Evolutionary conservation across 805 yeast species (phyloP), one percentile per base, ranked within the genome.

Genomic region (Schwanniomyces vanrijiae): DNA sequence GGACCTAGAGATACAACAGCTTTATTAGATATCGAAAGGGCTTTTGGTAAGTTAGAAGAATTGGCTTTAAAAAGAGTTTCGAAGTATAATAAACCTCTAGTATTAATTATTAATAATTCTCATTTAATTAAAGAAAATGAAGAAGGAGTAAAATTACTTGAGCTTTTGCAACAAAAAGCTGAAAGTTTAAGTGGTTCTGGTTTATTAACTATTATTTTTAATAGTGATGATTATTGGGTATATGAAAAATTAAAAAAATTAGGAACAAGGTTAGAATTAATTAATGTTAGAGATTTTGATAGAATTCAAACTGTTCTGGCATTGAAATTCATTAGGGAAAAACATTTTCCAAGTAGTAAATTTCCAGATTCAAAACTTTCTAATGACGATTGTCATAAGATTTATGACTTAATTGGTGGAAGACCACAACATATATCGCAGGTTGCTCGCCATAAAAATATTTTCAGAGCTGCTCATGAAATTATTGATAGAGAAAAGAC

Each of bases 1-100:
- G 96, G 96, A 0, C 96, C 95, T 10, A 73, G 96, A 48, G 96
- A 88, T 52, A 85, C 94, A 4, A 86, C 91, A 0, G 92, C 94
- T 0, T 63, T 88, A 41, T 67, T 88, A 34, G 96, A 88, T 59
- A 88, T 88, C 38, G 96, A 88, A 61, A 71, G 96, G 41, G 95
- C 94, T 0, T 86, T 89, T 63, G 78, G 81, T 49, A 85, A 84
- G 52, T 66, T 88, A 8, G 95, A 89, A 58, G 81, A 82, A 54
- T 84, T 88, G 21, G 90, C 95, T 0, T 68, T 85, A 2, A 54
- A 60, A 42, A 64, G 84, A 46, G 74, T 70, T 1, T 61, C 69
- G 7, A 55, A 65, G 10, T 64, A 68, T 33, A 47, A 48, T 13
- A 72, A 69, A 47, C 96, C 96, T 1, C 65, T 88, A 47, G 78